Evolutionary conservation across 306 rosid genomes (phyloP).

Genomic region (Vigna mungo): DNA sequence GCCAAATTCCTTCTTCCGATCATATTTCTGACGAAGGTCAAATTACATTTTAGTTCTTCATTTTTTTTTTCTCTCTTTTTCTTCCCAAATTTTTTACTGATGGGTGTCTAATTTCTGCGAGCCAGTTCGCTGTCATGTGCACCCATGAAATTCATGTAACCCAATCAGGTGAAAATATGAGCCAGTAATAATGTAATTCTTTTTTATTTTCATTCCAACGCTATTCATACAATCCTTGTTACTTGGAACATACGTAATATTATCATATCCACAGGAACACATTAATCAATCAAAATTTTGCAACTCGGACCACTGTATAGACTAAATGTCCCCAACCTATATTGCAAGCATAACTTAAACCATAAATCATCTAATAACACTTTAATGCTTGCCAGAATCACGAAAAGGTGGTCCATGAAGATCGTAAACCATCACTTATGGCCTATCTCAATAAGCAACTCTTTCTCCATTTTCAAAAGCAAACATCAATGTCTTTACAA

Average conservation of each 20-base stretch:
- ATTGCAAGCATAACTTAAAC: not conserved
- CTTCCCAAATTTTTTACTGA: conserved; percentile 49
- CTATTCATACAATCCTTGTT: conserved; percentile 14
- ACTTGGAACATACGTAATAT: conserved; percentile 14
- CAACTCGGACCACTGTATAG: too few relatives aligned
- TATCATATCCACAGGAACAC: not conserved
- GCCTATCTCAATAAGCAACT: not conserved
- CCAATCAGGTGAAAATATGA: conserved; percentile 52
- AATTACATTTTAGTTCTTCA: conserved; percentile 41
- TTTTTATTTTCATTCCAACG: conserved; percentile 7
- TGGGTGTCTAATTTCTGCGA: conserved; percentile 44
- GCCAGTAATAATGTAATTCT: conserved; percentile 50
- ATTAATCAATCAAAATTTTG: conserved; percentile 16
- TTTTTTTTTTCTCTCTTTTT: conserved; percentile 43
- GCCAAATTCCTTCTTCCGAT: conserved; percentile 75
- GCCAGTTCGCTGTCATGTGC: conserved; percentile 38
- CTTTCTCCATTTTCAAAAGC: not conserved
- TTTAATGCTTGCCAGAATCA: not conserved
- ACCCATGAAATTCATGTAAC: conserved; percentile 61
- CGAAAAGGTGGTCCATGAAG: not conserved
- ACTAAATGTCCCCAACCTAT: not conserved
- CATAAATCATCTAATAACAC: not conserved
- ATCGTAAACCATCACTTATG: not conserved
- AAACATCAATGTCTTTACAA: not conserved
- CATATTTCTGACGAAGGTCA: conserved; percentile 62